Evolutionary conservation across 1,139 yeast genomes (phyloP).

Genomic region (Sugiyamaella xylanicola): DNA sequence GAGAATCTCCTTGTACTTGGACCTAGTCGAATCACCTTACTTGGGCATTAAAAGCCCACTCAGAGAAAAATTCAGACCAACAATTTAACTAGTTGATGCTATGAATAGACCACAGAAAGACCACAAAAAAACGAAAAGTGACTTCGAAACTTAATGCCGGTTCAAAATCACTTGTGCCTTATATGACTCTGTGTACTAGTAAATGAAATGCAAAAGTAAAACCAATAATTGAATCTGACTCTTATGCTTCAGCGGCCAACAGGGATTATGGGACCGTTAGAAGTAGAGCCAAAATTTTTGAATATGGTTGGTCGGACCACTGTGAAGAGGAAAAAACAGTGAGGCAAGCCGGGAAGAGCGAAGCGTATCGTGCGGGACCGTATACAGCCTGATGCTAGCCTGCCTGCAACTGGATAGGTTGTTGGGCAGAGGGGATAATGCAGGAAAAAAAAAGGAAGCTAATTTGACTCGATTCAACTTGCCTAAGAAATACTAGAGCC

Average conservation of each 20-base stretch:
- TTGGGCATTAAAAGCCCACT: background rate
- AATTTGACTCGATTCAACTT: background rate
- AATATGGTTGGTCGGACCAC: too few species aligned
- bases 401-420: constrained; percentile 1
- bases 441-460: background rate
- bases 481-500: background rate
- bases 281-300: background rate
- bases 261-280: background rate
- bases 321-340: too few species aligned
- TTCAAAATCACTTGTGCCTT: too few species aligned
- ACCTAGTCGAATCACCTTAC: background rate
- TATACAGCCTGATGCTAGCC: background rate
- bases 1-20: background rate
- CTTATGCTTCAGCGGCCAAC: background rate
- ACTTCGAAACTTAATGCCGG: too few species aligned
- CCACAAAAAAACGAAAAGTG: too few species aligned
- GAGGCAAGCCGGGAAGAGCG: background rate
- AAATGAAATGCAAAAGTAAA: too few species aligned
- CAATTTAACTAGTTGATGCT: background rate
- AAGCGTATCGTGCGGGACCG: background rate
- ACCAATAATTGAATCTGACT: background rate
- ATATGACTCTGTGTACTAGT: too few species aligned
- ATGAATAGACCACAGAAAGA: too few species aligned
- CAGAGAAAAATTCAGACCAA: background rate
- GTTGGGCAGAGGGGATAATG: background rate